phyloP scores from a whole-genome alignment of 768 basidiomycete species.

The Ephemerocybe angulata region DNA sequence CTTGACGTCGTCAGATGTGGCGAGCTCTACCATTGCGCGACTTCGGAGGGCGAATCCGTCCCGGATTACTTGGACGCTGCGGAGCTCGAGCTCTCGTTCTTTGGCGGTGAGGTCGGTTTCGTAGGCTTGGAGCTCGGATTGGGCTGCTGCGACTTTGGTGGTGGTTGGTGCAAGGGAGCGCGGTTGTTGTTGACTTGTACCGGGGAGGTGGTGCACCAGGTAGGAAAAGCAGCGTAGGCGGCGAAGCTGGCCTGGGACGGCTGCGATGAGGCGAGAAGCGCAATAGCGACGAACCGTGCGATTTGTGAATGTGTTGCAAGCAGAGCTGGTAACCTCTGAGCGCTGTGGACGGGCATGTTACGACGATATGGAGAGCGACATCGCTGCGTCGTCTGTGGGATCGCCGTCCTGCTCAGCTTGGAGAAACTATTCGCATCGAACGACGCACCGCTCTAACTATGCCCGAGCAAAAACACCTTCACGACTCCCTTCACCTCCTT shows the following conservation, averaged over 20 bases:
- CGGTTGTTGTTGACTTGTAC: too few relatives aligned
- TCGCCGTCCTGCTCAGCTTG: too few relatives aligned
- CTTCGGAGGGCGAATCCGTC: conserved; percentile 63
- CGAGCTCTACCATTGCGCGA: conserved; percentile 60
- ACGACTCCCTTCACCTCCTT: neutral
- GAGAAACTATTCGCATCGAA: too few relatives aligned
- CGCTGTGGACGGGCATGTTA: conserved; percentile 63
- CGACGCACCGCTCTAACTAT: neutral
- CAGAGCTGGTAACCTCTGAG: conserved; percentile 69
- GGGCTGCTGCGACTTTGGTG: conserved; percentile 62
- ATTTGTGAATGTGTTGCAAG: conserved; percentile 57
- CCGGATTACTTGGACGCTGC: conserved; percentile 52
- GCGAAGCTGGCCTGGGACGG: conserved; percentile 46
- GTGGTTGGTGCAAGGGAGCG: conserved; percentile 28
- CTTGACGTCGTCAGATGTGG: too few relatives aligned
- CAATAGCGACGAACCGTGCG: conserved; percentile 67
- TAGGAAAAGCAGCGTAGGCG: too few relatives aligned
- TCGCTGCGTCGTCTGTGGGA: too few relatives aligned
- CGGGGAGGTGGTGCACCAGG: too few relatives aligned
- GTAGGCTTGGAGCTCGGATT: conserved; percentile 81
- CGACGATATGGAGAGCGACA: conserved; percentile 66
- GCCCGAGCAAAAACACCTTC: neutral
- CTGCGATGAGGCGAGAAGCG: too few relatives aligned
- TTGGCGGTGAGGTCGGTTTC: conserved; percentile 69
- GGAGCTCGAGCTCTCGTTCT: conserved; percentile 58